Evolutionary conservation across 176 grass and related monocot species (phyloP).

Genomic region (Oryza coarctata): DNA sequence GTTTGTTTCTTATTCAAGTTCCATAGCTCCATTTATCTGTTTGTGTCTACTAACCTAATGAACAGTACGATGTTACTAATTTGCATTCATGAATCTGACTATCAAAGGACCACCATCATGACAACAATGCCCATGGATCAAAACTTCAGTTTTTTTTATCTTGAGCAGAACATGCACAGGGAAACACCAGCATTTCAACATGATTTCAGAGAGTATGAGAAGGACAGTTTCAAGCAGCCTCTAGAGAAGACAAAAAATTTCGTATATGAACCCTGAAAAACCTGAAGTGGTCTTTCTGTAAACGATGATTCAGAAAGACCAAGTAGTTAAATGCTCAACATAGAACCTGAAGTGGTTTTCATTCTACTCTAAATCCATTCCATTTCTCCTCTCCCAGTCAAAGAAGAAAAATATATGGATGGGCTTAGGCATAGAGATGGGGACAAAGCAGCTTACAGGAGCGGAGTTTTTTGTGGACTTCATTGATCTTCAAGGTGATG

Average conservation of each 20-base stretch:
- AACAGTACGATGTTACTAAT: not conserved
- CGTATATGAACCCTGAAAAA: not conserved
- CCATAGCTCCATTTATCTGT: not conserved
- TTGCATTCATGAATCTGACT: not conserved
- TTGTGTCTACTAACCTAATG: not conserved
- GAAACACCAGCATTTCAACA: not conserved
- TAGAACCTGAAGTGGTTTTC: too few species aligned
- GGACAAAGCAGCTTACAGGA: slow-evolving; percentile 35
- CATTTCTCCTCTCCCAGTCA: not conserved
- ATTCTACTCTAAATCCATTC: not conserved
- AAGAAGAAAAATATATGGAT: not conserved
- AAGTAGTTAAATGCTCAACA: not conserved
- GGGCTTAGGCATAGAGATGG: not conserved
- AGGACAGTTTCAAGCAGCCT: not conserved
- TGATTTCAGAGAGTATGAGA: not conserved
- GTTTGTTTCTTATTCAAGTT: not conserved
- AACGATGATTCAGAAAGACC: not conserved
- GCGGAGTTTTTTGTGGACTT: slow-evolving; percentile 36
- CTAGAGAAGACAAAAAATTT: not conserved
- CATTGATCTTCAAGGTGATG: slow-evolving; percentile 29
- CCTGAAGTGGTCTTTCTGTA: not conserved
- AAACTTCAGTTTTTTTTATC: not conserved
- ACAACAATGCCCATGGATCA: not conserved
- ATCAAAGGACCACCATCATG: not conserved
- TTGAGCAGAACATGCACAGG: not conserved